phyloP scores from a whole-genome alignment of 768 basidiomycete species.

The Tylopilus subfusipes region DNA sequence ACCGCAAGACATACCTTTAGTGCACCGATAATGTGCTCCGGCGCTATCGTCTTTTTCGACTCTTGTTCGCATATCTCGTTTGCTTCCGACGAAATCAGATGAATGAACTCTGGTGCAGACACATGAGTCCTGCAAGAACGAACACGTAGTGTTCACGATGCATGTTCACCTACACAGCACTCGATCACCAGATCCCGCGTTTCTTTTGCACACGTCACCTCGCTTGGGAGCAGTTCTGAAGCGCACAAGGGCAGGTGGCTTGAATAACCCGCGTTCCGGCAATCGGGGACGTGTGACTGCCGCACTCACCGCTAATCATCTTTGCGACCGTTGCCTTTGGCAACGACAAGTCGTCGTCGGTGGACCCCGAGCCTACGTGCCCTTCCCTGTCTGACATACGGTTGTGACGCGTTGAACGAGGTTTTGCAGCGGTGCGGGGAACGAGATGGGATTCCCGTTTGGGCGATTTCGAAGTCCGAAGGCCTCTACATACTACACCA shows the following conservation, averaged over 20 bases:
- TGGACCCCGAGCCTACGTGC: conserved; percentile 54
- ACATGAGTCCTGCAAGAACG: conserved; percentile 16
- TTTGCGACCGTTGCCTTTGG: conserved; percentile 98
- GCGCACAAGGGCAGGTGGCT: background rate
- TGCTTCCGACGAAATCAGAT: conserved; percentile 94
- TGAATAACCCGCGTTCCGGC: conserved; percentile 4
- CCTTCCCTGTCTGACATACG: conserved; percentile 96
- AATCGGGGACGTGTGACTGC: background rate
- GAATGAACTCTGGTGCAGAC: conserved; percentile 80
- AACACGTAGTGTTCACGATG: conserved; percentile 1
- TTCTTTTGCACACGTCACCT: conserved; percentile 90
- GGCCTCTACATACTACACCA: background rate
- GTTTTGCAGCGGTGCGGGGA: background rate
- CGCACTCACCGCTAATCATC: conserved; percentile 78
- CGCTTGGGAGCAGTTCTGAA: conserved; percentile 83
- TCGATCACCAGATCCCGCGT: conserved; percentile 96
- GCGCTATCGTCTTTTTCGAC: conserved; percentile 98
- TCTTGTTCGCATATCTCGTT: conserved; percentile 98
- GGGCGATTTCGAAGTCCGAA: conserved; percentile 40
- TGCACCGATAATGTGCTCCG: conserved; percentile 92
- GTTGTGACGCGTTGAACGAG: conserved; percentile 5
- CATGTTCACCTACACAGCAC: conserved; percentile 95
- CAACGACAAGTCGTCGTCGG: conserved; percentile 91
- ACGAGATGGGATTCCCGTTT: background rate
- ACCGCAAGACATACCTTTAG: conserved; percentile 59